Evolutionary conservation across 2,329 filamentous ascomycete genomes (phyloP), one percentile per base, ranked within the genome.

Genomic region (Biscogniauxia mediterranea): DNA sequence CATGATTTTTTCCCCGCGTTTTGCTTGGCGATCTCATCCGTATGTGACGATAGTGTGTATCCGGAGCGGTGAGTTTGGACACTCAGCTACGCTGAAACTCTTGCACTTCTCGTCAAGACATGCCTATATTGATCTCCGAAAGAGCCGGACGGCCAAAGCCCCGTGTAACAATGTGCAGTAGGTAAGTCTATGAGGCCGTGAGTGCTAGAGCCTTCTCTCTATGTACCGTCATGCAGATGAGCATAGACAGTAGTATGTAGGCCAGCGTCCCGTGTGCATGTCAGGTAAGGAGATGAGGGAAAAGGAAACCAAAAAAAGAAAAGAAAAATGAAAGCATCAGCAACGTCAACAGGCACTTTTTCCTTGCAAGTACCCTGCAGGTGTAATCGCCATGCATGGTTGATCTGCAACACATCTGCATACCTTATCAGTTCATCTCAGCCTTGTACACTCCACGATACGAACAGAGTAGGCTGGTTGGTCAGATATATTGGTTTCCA

Each of bases 401-500:
- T 46, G 64, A 63, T 64, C 65, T 67, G 63, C 60, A 67, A 65
- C 63, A 67, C 65, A 65, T 63, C 64, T 55, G 59, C 63, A 66
- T 63, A 32, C 57, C 49, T 55, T 46, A 56, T 56, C 55, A 54
- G 52, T 19, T 19, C 38, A 46, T 38, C 54, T 55, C 54, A 55
- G 54, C 54, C 54, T 55, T 42, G 54, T 55, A 52, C 6, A 25
- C 50, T 52, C 50, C 50, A 52, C 50, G 50, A 52, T 25, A 19
- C 19, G 4, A 25, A 13, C 19, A 25, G 50, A 52, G 50, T 20
- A 53, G 55, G 28, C 54, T 32, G 49, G 25, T 52, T 54, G 52
- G 52, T 54, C 57, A 57, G 52, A 54, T 19, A 28, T 59, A 55
- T 59, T 42, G 58, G 8, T 26, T 56, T 19, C 28, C 15, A 19